Base-by-base conservation (phyloP, 768 basidiomycete species). In the Xerocomellus chrysenteron region DNA sequence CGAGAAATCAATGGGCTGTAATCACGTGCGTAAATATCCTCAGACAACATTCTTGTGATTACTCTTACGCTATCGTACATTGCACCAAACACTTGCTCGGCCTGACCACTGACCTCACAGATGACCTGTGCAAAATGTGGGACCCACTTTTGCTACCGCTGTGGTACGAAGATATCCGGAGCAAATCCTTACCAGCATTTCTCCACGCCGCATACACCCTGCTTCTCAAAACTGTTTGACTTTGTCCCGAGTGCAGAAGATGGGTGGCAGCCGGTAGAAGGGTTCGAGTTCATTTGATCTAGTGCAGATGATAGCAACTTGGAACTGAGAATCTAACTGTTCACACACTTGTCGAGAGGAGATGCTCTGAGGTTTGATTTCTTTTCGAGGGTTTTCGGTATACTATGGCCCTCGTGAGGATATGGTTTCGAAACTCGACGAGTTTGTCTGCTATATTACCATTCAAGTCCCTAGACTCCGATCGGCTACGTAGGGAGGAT, bases 121-220 rank as follows among this genome's bases (percentile, higher is more conserved):
- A 91, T 91, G 89, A 88, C 82, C 8, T 92, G 88, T 64, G 72
- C 76, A n/a, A 86, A 83, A 61, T 94, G 92, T 71, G 65, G 72
- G 32, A 77, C 82, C 48, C 92, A 94, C 66, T 94, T 92, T 65
- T 94, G 92, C 75, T 93, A 90, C 64, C 81, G 85, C 6, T 93
- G 92, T 67, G 91, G 88, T 5, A 55, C 70, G 1, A 79, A 76
- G 60, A 69, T 93, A 26, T 47, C 71, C 0, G 63, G 72, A 8
- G 61, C 58, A 16, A 73, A 86, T 57, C 88, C 90, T 0, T 92
- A 92, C 60, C 64, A 60, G 26, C 91, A 93, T 66, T 92, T 88
- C 65, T 85, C 83, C 33, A 78, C 73, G 32, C 76, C 71, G 12
- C 80, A 80, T 14, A 65, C 65, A 7, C 58, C 67, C 11, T 91